A percentile compares a stretch with the other conserved stretches of the same genome.
Conservation (phyloP, 805 yeast genomes). For the Scheffersomyces stipitis region DNA sequence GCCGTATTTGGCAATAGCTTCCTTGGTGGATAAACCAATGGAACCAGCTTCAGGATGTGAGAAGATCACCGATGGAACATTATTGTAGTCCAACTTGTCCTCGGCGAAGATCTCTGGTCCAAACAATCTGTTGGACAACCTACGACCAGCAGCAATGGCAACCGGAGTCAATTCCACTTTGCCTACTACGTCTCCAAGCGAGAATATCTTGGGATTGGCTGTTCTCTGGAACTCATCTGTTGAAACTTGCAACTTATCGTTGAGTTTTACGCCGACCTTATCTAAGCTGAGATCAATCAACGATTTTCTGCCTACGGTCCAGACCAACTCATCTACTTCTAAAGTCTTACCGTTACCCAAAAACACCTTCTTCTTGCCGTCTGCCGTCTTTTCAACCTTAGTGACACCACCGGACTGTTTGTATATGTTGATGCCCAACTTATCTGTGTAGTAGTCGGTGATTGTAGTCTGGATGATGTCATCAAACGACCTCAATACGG, state of each 20-base stretch:
- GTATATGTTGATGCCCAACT: slow-evolving; percentile 75
- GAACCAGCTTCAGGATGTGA: slow-evolving; percentile 98
- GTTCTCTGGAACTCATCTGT: slow-evolving; percentile 92
- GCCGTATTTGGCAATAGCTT: slow-evolving; percentile 79
- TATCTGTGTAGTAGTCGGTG: slow-evolving; percentile 75
- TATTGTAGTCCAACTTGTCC: slow-evolving; percentile 80
- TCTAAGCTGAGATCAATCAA: slow-evolving; percentile 73
- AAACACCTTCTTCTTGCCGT: slow-evolving; percentile 36
- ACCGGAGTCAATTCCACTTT: slow-evolving; percentile 95
- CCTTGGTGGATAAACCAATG: slow-evolving; percentile 79
- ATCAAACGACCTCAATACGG: slow-evolving; percentile 87
- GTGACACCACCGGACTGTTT: slow-evolving; percentile 52
- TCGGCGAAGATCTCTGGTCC: slow-evolving; percentile 70
- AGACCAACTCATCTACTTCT: slow-evolving; percentile 75
- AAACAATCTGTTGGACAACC: slow-evolving; percentile 85
- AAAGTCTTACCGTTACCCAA: slow-evolving; percentile 37
- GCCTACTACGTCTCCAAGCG: slow-evolving; percentile 94
- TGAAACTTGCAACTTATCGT: slow-evolving; percentile 59
- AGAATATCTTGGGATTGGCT: slow-evolving; percentile 64
- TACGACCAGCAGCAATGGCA: slow-evolving; percentile 98
- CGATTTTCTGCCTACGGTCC: slow-evolving; percentile 94
- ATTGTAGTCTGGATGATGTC: slow-evolving; percentile 72
- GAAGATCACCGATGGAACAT: slow-evolving; percentile 95
- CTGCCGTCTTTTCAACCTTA: slow-evolving; percentile 33
- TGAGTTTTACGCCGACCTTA: slow-evolving; percentile 65